phyloP scores from a whole-genome alignment of 148 eudicot species.

The Heliosperma pusillum region DNA sequence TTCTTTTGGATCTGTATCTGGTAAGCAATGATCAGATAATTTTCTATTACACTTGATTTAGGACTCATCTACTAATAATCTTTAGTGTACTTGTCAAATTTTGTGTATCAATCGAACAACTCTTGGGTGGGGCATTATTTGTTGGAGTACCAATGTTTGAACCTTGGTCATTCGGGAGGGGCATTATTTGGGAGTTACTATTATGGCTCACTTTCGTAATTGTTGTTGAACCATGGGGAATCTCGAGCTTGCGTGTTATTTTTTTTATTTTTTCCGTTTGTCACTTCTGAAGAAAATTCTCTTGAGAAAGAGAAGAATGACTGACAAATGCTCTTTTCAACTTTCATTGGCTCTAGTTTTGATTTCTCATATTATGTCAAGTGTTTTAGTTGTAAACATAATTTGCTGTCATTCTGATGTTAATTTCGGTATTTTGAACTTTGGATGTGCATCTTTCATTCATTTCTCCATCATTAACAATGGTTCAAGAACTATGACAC shows the following conservation, averaged over 20 bases:
- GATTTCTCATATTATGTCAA: not conserved
- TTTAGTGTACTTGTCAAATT: not conserved
- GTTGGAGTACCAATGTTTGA: too few species aligned
- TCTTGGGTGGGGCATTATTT: not conserved
- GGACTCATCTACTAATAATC: not conserved
- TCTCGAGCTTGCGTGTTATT: not conserved
- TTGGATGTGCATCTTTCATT: not conserved
- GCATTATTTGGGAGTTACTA: not conserved
- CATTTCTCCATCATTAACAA: not conserved
- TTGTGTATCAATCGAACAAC: not conserved
- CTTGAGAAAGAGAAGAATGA: not conserved
- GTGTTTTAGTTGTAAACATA: not conserved
- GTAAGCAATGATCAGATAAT: constrained; percentile 42
- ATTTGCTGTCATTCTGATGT: not conserved
- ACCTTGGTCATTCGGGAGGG: too few species aligned
- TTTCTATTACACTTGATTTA: not conserved
- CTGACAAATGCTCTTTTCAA: not conserved
- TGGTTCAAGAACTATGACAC: constrained; percentile 1
- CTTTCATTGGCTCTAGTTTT: not conserved
- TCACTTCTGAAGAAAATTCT: not conserved
- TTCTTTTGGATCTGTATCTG: constrained; percentile 61
- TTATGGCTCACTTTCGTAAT: not conserved
- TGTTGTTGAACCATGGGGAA: not conserved
- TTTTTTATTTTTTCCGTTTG: not conserved
- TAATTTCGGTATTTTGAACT: not conserved